A percentile compares a stretch with the other conserved stretches of the same genome.
phyloP scores from a whole-genome alignment of 306 rosid genomes.

The Cicer arietinum region DNA sequence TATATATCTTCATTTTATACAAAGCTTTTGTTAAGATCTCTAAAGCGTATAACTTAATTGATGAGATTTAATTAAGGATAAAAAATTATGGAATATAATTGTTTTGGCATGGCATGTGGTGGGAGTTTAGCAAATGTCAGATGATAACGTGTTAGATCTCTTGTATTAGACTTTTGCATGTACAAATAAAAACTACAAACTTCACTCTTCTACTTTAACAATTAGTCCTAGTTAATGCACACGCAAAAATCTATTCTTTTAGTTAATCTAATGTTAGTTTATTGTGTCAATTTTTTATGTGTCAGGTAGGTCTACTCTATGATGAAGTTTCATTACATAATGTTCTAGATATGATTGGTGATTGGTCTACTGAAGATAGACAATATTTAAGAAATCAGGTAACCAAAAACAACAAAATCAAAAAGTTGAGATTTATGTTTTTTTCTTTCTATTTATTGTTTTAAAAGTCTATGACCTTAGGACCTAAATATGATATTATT shows the following conservation, averaged over 20 bases:
- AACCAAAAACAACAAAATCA: background rate
- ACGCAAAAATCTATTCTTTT: background rate
- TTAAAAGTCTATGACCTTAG: background rate
- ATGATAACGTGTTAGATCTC: background rate
- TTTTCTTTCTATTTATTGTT: background rate
- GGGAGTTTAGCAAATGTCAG: slow-evolving; percentile 6
- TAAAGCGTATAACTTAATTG: slow-evolving; percentile 4
- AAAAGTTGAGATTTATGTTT: background rate
- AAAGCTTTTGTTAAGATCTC: background rate
- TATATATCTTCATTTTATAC: background rate
- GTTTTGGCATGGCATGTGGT: background rate
- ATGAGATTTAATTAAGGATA: background rate
- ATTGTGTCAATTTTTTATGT: slow-evolving; percentile 35
- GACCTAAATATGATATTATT: background rate
- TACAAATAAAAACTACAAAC: background rate
- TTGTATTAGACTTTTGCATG: background rate
- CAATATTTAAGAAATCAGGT: slow-evolving; percentile 82
- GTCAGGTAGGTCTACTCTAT: slow-evolving; percentile 83
- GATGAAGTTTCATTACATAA: slow-evolving; percentile 84
- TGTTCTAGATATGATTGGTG: slow-evolving; percentile 73
- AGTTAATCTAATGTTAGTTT: slow-evolving; percentile 5
- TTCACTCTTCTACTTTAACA: no score
- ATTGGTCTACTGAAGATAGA: slow-evolving; percentile 79
- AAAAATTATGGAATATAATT: background rate
- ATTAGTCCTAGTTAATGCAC: background rate